Evolutionary conservation across 2,329 filamentous ascomycete species (phyloP), one percentile per base, ranked within the genome.

Genomic region (Blastomyces gilchristii): DNA sequence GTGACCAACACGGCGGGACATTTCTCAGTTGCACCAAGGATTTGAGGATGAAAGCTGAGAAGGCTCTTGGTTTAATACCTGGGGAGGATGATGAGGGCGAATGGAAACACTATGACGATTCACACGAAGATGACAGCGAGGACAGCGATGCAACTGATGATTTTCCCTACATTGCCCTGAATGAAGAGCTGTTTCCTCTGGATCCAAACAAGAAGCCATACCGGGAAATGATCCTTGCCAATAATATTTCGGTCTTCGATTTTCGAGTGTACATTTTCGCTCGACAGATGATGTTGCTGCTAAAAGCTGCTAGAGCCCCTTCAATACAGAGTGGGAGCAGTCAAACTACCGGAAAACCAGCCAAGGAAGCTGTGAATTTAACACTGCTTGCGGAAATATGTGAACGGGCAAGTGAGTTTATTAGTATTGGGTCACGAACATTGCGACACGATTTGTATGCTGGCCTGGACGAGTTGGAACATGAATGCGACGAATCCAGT

Each of bases 221-320:
- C 72, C 85, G 93, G 60, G 91, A 95, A 63, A 85, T 96, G 69
- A 99, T 99, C 58, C 80, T 99, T 49, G 88, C 90, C 16, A 99
- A 95, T 77, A 90, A 96, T 67, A 95, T 99, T 45, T 99, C 94
- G 0, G 82, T 96, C 2, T 97, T 97, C 71, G 94, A 99, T 74
- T 97, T 99, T 73, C 83, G 90, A 59, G 90, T 89, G 68, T 99
- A 99, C 73, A 86, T 99, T 14, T 99, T 97, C 74, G 87, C 91
- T 2, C 85, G 94, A 31, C 93, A 99, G 70, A 85, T 96, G 66
- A 84, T 88, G 2, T 77, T 99, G 0, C 81, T 97, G 1, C 80
- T 96, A 14, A 85, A 92, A 4, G 82, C 96, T 0, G 91, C 89
- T n/a, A 94, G 93, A 71, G 75, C 76, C 71, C 25, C 77, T 72